Percentiles rank a stretch among this genome's conserved stretches.
Conservation (phyloP, 805 yeast species). For the Kluyveromyces aestuarii region DNA sequence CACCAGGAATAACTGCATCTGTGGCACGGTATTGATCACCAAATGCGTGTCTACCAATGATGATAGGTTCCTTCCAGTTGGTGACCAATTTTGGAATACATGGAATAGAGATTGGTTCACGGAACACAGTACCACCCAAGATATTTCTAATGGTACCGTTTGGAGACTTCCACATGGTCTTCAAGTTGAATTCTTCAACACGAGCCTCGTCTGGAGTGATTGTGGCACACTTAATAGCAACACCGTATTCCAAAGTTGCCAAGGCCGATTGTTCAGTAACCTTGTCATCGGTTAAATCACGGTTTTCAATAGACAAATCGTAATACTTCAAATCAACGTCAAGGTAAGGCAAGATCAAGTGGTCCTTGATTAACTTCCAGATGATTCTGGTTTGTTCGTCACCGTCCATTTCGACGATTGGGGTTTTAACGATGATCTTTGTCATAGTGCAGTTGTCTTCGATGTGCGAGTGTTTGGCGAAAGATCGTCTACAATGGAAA, state of each 20-base stretch:
- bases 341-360: slow-evolving; percentile 75
- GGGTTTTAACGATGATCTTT: slow-evolving; percentile 74
- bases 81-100: slow-evolving; percentile 82
- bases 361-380: slow-evolving; percentile 84
- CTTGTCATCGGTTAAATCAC: slow-evolving; percentile 82
- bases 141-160: slow-evolving; percentile 96
- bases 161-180: slow-evolving; percentile 97
- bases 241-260: slow-evolving; percentile 82
- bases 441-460: slow-evolving; percentile 8
- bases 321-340: slow-evolving; percentile 85
- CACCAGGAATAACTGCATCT: slow-evolving; percentile 67
- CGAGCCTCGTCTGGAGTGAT: slow-evolving; percentile 98
- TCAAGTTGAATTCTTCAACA: slow-evolving; percentile 80
- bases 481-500: neutral
- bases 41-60: slow-evolving; percentile 94
- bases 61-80: slow-evolving; percentile 91
- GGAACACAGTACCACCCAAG: slow-evolving; percentile 91
- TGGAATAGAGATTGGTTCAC: slow-evolving; percentile 92
- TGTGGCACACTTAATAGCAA: slow-evolving; percentile 95
- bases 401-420: slow-evolving; percentile 95
- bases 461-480: neutral
- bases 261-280: slow-evolving; percentile 85
- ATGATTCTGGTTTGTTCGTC: slow-evolving; percentile 97
- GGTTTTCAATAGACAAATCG: slow-evolving; percentile 77
- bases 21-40: slow-evolving; percentile 97